These are phyloP conservation scores for Candida qinlingensis DNA, from an alignment of 805 yeast species.

Conservation along the genomic window DNA sequence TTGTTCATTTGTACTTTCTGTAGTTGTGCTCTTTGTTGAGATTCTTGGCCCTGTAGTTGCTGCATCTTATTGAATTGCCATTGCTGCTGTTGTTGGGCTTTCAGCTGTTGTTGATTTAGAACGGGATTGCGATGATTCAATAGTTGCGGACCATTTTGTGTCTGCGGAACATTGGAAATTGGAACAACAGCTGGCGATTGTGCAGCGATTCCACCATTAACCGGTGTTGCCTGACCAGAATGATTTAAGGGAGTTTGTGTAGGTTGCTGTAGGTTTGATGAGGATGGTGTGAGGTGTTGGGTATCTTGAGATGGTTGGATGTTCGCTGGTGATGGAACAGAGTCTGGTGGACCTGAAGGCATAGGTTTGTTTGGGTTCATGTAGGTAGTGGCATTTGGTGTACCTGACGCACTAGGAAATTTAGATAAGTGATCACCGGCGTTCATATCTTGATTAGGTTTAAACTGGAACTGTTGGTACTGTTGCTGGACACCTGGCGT, in stretches of 20 bases:
- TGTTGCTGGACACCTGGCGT: slow-evolving; percentile 25
- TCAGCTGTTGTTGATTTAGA: slow-evolving; percentile 6
- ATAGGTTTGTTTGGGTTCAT: not conserved
- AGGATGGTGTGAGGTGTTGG: not conserved
- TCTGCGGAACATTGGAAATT: slow-evolving; percentile 11
- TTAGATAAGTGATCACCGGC: not conserved
- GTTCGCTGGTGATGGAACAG: slow-evolving; percentile 2
- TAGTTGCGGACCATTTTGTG: slow-evolving; percentile 17
- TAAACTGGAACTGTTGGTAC: slow-evolving; percentile 9
- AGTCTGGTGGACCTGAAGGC: not conserved
- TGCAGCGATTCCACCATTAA: not conserved
- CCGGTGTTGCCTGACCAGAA: not conserved
- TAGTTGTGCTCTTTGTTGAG: slow-evolving; percentile 21
- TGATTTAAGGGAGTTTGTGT: slow-evolving; percentile 4
- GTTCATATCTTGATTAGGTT: not conserved
- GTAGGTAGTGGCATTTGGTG: not conserved
- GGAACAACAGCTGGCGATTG: not conserved
- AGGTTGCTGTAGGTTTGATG: slow-evolving; percentile 13
- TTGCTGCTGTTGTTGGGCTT: slow-evolving; percentile 8
- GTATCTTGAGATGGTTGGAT: not conserved
- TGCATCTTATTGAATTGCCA: slow-evolving; percentile 21
- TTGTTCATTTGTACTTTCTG: slow-evolving; percentile 20
- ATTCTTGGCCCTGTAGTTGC: slow-evolving; percentile 18
- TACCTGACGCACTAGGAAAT: not conserved
- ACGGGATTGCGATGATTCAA: slow-evolving; percentile 1